Percentiles rank a stretch among this genome's conserved stretches.
Conservation (phyloP, 305 asterid genomes). For the Fraxinus sp. region DNA sequence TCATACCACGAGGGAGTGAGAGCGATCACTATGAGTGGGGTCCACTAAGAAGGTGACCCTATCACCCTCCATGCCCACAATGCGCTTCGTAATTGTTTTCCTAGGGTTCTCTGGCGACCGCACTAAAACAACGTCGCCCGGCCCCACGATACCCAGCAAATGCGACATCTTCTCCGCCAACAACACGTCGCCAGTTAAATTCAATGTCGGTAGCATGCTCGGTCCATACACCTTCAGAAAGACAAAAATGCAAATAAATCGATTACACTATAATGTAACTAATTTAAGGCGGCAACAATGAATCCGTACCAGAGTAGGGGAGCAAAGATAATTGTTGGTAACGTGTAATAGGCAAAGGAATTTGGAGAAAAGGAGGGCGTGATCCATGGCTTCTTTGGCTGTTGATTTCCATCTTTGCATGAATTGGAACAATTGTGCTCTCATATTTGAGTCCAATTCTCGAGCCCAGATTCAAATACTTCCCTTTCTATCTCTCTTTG, state of each 20-base stretch:
- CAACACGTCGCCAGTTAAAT: constrained; percentile 81
- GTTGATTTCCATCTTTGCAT: constrained; percentile 46
- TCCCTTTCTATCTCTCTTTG: not conserved
- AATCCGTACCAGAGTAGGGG: constrained; percentile 55
- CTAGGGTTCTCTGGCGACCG: constrained; percentile 75
- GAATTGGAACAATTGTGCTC: constrained; percentile 36
- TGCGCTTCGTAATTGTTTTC: constrained; percentile 72
- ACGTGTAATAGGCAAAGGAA: constrained; percentile 71
- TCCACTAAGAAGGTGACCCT: constrained; percentile 58
- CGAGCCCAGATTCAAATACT: constrained; percentile 2
- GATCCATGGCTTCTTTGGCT: constrained; percentile 54
- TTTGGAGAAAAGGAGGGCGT: constrained; percentile 49
- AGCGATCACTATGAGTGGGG: constrained; percentile 49
- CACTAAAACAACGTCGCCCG: constrained; percentile 75
- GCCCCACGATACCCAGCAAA: constrained; percentile 57
- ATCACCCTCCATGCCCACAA: constrained; percentile 80
- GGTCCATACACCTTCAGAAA: constrained; percentile 80
- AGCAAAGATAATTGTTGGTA: constrained; percentile 57
- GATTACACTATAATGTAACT: not conserved
- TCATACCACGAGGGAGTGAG: constrained; percentile 52
- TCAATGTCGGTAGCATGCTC: constrained; percentile 91
- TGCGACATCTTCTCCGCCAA: constrained; percentile 73
- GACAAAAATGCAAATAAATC: not conserved
- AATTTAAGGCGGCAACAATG: not conserved
- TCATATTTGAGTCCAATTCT: constrained; percentile 33